These are phyloP conservation scores for Aristolochia fimbriata DNA, from an alignment of 164 flowering plant species.

Conservation along the genomic window DNA sequence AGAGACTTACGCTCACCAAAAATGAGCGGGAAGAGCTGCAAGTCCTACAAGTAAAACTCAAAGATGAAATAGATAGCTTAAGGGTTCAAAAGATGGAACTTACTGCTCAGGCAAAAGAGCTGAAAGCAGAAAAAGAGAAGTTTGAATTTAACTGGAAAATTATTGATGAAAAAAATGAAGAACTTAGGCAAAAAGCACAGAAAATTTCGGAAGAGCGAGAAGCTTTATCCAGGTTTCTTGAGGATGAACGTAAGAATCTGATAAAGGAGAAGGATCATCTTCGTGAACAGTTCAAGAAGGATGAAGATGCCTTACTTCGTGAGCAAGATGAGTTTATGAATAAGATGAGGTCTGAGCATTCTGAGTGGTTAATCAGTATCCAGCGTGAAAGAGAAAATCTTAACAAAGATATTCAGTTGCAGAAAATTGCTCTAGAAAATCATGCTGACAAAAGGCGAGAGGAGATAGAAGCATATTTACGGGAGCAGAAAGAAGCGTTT, in stretches of 20 bases:
- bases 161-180: slow-evolving; percentile 84
- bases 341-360: slow-evolving; percentile 56
- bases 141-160: slow-evolving; percentile 88
- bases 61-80: slow-evolving; percentile 76
- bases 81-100: slow-evolving; percentile 63
- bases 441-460: slow-evolving; percentile 54
- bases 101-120: slow-evolving; percentile 53
- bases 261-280: slow-evolving; percentile 56
- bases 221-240: slow-evolving; percentile 40
- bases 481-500: slow-evolving; percentile 57
- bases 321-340: slow-evolving; percentile 64
- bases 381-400: slow-evolving; percentile 69
- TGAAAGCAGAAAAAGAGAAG: slow-evolving; percentile 73
- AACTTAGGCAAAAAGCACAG: slow-evolving; percentile 53
- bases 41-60: slow-evolving; percentile 58
- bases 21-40: slow-evolving; percentile 57
- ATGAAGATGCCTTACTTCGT: slow-evolving; percentile 46
- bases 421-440: slow-evolving; percentile 62
- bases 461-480: slow-evolving; percentile 61
- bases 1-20: slow-evolving; percentile 46
- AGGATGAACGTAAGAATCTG: slow-evolving; percentile 71
- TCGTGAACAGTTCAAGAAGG: slow-evolving; percentile 48
- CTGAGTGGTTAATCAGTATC: slow-evolving; percentile 74
- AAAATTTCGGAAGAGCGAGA: slow-evolving; percentile 48
- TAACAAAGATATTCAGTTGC: slow-evolving; percentile 59